Evolutionary conservation across 805 yeast genomes (phyloP), one percentile per base, ranked within the genome.

Genomic region (Schwanniomyces polymorphus): DNA sequence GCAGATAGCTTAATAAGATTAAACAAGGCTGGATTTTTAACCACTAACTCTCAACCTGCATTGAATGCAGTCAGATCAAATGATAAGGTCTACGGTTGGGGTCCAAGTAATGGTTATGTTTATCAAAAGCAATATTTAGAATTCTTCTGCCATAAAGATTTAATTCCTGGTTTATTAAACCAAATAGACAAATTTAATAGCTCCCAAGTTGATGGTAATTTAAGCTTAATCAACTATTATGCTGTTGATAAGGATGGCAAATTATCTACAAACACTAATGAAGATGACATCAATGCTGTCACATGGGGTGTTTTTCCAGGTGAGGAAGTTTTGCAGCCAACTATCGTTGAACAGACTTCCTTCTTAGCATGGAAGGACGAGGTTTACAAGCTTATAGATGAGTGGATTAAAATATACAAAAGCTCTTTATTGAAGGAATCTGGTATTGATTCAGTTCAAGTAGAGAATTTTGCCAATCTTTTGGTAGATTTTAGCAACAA

Each of bases 271-370:
- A 91, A 91, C 65, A 82, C 90, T 41, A 78, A 78, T 21, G 84
- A 80, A 39, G 88, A 84, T 31, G 86, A 83, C 51, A 91, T 95
- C 53, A 91, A 89, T 61, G 97, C 98, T 7, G 97, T 92, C 47
- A 92, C 98, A 16, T 92, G 98, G 98, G 98, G 98, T 53, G 90
- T 91, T 46, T 91, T 89, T 82, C 97, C 98, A 25, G 97, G 97
- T 33, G 86, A 86, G 61, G 97, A 92, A 70, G 87, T 92, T 45
- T 77, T 89, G 53, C 98, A 92, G 71, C 97, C 98, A 44, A 92
- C 98, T 0, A 90, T 92, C 63, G 97, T 92, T 17, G 98, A 92
- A 65, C 86, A 84, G 60, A 82, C 85, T 33, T 89, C 97, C 2
- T 92, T 92, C 68, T 72, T 91, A 57, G 98, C 98, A 11, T 92